These are phyloP conservation scores for Casuarina equisetifolia DNA, from an alignment of 306 rosid species.

Conservation along the genomic window DNA sequence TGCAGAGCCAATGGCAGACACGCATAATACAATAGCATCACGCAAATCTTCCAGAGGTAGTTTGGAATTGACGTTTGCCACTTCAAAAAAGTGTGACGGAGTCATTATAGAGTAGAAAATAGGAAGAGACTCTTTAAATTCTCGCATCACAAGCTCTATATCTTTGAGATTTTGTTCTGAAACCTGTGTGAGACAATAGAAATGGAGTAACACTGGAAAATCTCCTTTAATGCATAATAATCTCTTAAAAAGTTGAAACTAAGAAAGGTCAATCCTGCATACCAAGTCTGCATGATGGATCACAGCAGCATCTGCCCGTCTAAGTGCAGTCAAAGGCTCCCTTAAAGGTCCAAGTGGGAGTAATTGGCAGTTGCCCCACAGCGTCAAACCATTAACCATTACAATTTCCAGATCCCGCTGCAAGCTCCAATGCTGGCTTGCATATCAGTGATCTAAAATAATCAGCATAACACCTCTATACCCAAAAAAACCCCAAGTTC, in stretches of 20 bases:
- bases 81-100: constrained; percentile 63
- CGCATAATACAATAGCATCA: constrained; percentile 52
- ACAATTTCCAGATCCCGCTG: constrained; percentile 79
- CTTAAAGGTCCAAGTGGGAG: constrained; percentile 90
- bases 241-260: constrained; percentile 4
- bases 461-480: constrained; percentile 16
- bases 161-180: constrained; percentile 54
- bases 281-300: constrained; percentile 87
- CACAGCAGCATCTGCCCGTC: constrained; percentile 68
- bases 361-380: constrained; percentile 69
- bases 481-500: neutral
- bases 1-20: constrained; percentile 90
- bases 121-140: constrained; percentile 46
- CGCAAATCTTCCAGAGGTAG: constrained; percentile 48
- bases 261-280: constrained; percentile 15
- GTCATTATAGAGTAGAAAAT: constrained; percentile 78
- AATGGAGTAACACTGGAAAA: neutral
- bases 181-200: constrained; percentile 47
- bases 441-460: constrained; percentile 28
- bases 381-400: constrained; percentile 80
- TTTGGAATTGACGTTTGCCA: constrained; percentile 41
- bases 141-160: constrained; percentile 41
- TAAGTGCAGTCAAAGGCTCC: constrained; percentile 73
- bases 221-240: neutral
- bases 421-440: constrained; percentile 86